These are phyloP conservation scores for Rosa persica DNA, from an alignment of 306 rosid genomes.

Conservation along the genomic window DNA sequence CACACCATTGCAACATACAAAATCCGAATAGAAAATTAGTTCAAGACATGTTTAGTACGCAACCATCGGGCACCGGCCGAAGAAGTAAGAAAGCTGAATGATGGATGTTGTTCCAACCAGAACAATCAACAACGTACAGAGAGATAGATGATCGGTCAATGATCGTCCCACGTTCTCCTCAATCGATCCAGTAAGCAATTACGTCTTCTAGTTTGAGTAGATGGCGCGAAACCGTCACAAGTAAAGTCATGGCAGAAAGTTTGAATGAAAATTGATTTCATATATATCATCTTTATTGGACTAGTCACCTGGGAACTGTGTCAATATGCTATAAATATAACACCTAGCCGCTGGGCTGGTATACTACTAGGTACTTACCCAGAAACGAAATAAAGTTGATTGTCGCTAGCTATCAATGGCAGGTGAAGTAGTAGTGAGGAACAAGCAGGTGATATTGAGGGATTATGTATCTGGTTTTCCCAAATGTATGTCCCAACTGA, in stretches of 20 bases:
- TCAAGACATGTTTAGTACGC: too few species aligned
- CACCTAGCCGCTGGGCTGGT: background rate
- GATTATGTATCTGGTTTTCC: constrained; percentile 8
- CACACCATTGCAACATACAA: background rate
- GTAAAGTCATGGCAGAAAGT: background rate
- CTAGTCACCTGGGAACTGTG: background rate
- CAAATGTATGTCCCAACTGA: background rate
- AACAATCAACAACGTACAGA: too few species aligned
- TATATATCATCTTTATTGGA: background rate
- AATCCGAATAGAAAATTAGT: too few species aligned
- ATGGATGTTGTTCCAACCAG: too few species aligned
- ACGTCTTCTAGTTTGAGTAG: background rate
- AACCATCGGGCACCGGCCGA: too few species aligned
- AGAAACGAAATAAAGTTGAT: background rate
- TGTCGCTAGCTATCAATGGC: background rate
- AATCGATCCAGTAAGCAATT: background rate
- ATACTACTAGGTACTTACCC: background rate
- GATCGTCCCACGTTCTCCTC: background rate
- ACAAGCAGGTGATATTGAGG: constrained; percentile 14
- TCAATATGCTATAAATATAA: background rate
- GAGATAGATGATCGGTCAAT: background rate
- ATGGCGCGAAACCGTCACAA: background rate
- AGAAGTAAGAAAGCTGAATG: too few species aligned
- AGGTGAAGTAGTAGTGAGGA: constrained; percentile 1
- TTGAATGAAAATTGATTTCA: background rate